Evolutionary conservation across 345 rosid species (phyloP).

Genomic region (Reutealis trisperma): DNA sequence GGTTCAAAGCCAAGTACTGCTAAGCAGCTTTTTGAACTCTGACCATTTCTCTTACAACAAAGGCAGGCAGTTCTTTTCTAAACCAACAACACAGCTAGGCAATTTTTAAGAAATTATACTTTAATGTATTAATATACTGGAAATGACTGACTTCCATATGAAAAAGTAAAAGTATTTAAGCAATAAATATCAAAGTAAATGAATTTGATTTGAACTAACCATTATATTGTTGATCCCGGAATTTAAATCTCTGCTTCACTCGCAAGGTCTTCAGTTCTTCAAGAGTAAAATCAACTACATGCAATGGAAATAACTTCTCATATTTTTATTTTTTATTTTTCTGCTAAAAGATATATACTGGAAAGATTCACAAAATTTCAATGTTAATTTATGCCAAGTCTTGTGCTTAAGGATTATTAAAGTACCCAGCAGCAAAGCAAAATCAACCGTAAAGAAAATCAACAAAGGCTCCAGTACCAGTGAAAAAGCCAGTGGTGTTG

Average conservation of each 20-base stretch:
- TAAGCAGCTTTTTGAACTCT: background rate
- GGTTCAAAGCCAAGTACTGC: background rate
- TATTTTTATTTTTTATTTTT: background rate
- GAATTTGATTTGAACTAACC: slow-evolving; percentile 43
- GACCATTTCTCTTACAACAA: background rate
- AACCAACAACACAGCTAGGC: background rate
- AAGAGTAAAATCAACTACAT: slow-evolving; percentile 84
- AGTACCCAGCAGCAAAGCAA: slow-evolving; percentile 12
- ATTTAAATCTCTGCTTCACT: slow-evolving; percentile 74
- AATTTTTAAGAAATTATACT: background rate
- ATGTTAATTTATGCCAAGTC: background rate
- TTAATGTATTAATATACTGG: background rate
- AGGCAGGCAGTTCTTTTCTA: background rate
- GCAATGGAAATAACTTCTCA: slow-evolving; percentile 13
- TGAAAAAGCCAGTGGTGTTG: slow-evolving; percentile 75
- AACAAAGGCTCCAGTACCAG: slow-evolving; percentile 43
- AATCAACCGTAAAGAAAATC: slow-evolving; percentile 1
- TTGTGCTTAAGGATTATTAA: background rate
- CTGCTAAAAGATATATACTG: background rate
- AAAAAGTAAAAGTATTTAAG: too few species aligned
- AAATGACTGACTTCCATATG: background rate
- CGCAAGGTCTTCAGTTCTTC: slow-evolving; percentile 69
- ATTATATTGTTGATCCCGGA: slow-evolving; percentile 87
- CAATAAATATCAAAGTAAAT: background rate
- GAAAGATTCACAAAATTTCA: background rate